These are phyloP conservation scores for Penicillium bovifimosum DNA, from an alignment of 495 filamentous ascomycete genomes.

Conservation along the genomic window DNA sequence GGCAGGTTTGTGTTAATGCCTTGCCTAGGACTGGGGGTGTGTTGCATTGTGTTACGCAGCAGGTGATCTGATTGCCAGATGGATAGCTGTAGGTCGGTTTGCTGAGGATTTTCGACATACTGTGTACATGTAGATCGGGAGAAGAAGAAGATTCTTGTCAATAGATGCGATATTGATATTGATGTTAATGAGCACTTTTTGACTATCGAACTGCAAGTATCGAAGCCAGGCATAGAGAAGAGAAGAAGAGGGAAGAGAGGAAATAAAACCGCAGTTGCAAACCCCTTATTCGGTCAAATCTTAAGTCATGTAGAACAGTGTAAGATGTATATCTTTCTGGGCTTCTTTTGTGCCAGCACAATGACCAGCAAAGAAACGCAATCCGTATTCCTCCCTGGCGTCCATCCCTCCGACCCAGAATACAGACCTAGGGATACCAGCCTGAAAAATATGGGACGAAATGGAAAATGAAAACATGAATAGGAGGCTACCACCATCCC, in stretches of 20 bases:
- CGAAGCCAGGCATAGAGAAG: not conserved
- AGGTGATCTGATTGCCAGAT: conserved; percentile 26
- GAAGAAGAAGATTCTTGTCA: too few relatives aligned
- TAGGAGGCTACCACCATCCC: not conserved
- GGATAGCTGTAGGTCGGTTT: too few relatives aligned
- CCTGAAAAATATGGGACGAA: not conserved
- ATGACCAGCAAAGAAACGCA: not conserved
- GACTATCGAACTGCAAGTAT: not conserved
- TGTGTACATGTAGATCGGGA: too few relatives aligned
- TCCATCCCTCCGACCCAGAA: not conserved
- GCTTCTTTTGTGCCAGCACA: conserved; percentile 7
- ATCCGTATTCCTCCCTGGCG: not conserved
- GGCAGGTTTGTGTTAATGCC: conserved; percentile 24
- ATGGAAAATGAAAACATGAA: not conserved
- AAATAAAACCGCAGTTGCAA: not conserved
- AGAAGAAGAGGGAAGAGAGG: not conserved
- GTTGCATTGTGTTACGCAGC: conserved; percentile 33
- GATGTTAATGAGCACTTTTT: not conserved
- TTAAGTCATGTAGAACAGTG: conserved; percentile 6
- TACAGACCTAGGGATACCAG: not conserved
- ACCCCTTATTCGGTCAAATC: not conserved
- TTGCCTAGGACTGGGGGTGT: conserved; percentile 30
- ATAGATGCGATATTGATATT: not conserved
- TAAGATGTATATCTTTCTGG: conserved; percentile 9
- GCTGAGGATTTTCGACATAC: too few relatives aligned